Conservation (phyloP, 108 stramenopile species). For the Bacterosira constricta region DNA sequence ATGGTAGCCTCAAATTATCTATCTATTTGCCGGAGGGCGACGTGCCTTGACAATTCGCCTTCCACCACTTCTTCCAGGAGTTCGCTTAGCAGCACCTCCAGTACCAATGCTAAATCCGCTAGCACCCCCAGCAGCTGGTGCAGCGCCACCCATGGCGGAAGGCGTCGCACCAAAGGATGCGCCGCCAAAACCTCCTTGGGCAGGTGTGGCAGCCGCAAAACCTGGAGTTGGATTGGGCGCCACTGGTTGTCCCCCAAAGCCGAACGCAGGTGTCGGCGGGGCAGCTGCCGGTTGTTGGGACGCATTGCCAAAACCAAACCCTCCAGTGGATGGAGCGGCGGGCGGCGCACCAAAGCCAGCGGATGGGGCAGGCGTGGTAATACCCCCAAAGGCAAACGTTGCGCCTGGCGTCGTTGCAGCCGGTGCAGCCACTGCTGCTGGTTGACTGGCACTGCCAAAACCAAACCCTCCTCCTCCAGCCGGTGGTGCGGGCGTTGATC, state of each 20-base stretch:
- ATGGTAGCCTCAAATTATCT: no score
- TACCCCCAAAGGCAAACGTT: constrained; percentile 3
- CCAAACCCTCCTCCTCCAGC: no score
- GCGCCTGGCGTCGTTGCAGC: neutral
- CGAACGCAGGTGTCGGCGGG: neutral
- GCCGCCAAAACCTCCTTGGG: no score
- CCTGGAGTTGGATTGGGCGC: constrained; percentile 3
- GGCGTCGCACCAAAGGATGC: neutral
- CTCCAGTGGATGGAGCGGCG: neutral
- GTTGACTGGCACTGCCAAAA: constrained; percentile 1
- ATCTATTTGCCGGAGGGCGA: constrained; percentile 6
- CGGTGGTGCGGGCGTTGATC: constrained; percentile 1
- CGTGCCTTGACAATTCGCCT: constrained; percentile 25
- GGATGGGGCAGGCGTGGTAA: neutral
- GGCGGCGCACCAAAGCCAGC: neutral
- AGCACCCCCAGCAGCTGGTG: neutral
- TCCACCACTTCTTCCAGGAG: constrained; percentile 1
- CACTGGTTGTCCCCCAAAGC: constrained; percentile 1
- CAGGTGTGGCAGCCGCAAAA: neutral
- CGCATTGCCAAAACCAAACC: no score
- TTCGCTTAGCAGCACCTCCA: constrained; percentile 10
- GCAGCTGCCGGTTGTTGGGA: no score
- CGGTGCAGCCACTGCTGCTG: neutral
- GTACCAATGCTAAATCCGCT: constrained; percentile 26
- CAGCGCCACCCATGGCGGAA: neutral